Base-by-base conservation (phyloP, 202 grass and related monocot genomes). In the Musa balbisiana region DNA sequence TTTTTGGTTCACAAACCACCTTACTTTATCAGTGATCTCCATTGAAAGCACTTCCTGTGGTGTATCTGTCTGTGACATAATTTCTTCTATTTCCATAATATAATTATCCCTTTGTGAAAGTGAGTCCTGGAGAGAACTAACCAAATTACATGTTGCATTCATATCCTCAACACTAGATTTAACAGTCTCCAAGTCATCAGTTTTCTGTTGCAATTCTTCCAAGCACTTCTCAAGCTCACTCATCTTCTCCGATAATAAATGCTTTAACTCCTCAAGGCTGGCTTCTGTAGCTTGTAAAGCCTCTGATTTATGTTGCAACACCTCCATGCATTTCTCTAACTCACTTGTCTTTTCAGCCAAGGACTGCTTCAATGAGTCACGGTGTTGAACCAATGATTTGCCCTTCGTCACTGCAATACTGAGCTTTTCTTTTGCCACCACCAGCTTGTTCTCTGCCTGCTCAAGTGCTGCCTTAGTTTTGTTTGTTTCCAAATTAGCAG, bases 391-490 rank as follows among this genome's bases (percentile, higher is more conserved):
- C 75, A 99, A 81, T 8, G 95, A 99, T 73, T 99, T 99, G 49
- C 95, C 95, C 81, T 99, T 99, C 29, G 83, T 85, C 78, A 94
- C 91, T 62, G 95, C 95, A 80, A 99, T 88, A 69, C 83, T 90
- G 53, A 99, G 91, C 72, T 92, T 99, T 76, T 99, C 95, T 83
- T 92, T 99, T 2, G 87, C 87, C 62, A 80, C 79, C 12, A 53
- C 53, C 53, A 88, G 90, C 62, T 80, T 99, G 73, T 86, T 85
- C 74, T 99, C 95, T 64, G 88, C 80, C 74, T 92, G 95, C 79
- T 94, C 91, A 83, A 83, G 86, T 26, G 92, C 91, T 75, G 81
- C 71, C 81, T 88, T 99, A 67, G 82, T 74, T 81, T 95, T 99
- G 56, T 77, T 86, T 33, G 65, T 87, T 78, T 99, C 87, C 53